Evolutionary conservation across 2,329 filamentous ascomycete genomes (phyloP).

Genomic region (Penicillium psychrosexuale): DNA sequence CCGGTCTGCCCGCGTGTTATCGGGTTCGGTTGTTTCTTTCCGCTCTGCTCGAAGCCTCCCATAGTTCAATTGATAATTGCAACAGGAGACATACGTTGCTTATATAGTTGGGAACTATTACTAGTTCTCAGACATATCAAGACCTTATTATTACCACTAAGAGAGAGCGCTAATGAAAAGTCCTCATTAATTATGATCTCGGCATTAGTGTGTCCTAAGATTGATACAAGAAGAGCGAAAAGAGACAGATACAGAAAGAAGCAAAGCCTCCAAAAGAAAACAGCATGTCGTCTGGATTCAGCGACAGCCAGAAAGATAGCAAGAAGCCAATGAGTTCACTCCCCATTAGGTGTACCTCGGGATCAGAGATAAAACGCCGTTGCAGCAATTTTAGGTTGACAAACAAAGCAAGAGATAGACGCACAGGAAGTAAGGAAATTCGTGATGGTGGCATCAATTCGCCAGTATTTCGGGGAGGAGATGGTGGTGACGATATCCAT

Average conservation of each 20-base stretch:
- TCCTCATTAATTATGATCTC: not conserved
- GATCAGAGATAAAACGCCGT: conserved; percentile 6
- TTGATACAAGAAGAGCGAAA: conserved; percentile 3
- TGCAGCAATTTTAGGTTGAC: conserved; percentile 9
- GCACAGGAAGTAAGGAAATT: conserved; percentile 18
- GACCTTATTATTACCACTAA: not conserved
- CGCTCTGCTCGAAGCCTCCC: not conserved
- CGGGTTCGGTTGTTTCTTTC: not conserved
- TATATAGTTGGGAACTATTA: not conserved
- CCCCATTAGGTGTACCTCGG: conserved; percentile 9
- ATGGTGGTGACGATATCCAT: not conserved
- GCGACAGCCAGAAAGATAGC: not conserved
- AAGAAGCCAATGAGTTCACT: conserved; percentile 1
- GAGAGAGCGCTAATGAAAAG: not conserved
- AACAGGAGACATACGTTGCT: not conserved
- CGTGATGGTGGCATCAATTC: conserved; percentile 18
- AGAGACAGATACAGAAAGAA: not conserved
- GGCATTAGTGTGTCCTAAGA: not conserved
- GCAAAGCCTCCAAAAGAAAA: not conserved
- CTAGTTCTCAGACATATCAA: too few relatives aligned
- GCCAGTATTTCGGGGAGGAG: conserved; percentile 7
- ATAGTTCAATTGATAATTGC: not conserved
- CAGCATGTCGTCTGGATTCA: not conserved
- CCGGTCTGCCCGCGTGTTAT: not conserved
- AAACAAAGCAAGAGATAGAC: not conserved